Evolutionary conservation across 139 green algal genomes (phyloP), one percentile per base, ranked within the genome.

Genomic region (Closterium sp.): DNA sequence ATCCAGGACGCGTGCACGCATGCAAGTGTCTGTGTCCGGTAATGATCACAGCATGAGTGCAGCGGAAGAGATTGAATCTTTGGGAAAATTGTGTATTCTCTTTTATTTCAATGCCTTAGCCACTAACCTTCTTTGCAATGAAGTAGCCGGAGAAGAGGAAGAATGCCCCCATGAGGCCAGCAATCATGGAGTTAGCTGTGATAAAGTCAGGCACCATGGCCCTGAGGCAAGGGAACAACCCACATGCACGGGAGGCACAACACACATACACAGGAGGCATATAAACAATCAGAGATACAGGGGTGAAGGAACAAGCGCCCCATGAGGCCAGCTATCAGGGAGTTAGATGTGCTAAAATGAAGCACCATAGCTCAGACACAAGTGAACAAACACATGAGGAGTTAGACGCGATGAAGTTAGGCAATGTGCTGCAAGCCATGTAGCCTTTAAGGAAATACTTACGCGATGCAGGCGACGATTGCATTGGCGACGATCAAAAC

Each of bases 61-160:
- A 50, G 38, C 7, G 38, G 38, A 50, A 50, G 6, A 50, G 13
- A 50, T 13, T 50, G 38, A 42, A 50, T 50, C 11, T 17, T 50
- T 50, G 5, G 5, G 38, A 50, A 13, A 13, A 13, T 50, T 50
- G 0, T 50, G 38, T 50, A 13, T 17, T 50, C 1, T 50, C 38
- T 9, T 9, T 17, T 50, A 42, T 50, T 50, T 13, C 62, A 79
- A 24, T 27, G 19, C 17, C 17, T 79, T 79, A 27, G 62, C 1
- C 22, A n/a, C 31, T 89, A 10, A 93, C 90, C 85, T 91, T 70
- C 85, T 93, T 89, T 5, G 31, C 32, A 50, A 93, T 93, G 87
- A 93, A 93, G 32, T 93, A 93, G 50, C 90, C 90, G 4, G 90
- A 93, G 30, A 93, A 93, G 85, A 93, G 90, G 31, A 93, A 93